Evolutionary conservation across 768 basidiomycete species (phyloP).

Genomic region (Kwoniella mangroviensis): DNA sequence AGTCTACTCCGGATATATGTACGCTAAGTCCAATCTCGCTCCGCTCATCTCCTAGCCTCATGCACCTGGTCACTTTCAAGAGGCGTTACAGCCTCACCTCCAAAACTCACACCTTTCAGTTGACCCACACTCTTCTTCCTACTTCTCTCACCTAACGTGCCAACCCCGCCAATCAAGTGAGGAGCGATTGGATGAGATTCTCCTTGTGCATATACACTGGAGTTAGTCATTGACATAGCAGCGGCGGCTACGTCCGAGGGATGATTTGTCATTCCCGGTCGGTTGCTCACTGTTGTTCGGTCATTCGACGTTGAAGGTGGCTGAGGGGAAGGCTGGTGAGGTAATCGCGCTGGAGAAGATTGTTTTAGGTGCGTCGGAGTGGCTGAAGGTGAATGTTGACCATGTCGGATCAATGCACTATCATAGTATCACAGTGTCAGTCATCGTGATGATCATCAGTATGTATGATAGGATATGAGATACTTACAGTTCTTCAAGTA

Average conservation of each 20-base stretch:
- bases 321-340: constrained; percentile 15
- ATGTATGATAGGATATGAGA: neutral
- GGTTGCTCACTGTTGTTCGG: neutral
- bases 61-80: constrained; percentile 1
- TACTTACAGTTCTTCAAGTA: constrained; percentile 74
- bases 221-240: constrained; percentile 42
- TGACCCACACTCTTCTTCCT: constrained; percentile 27
- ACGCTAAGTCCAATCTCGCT: too few species aligned
- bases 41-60: neutral
- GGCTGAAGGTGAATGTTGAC: constrained; percentile 40
- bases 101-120: constrained; percentile 3
- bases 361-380: constrained; percentile 43
- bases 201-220: constrained; percentile 11
- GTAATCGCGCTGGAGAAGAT: constrained; percentile 1
- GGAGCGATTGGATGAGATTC: constrained; percentile 11
- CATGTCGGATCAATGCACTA: constrained; percentile 49
- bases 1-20: too few species aligned
- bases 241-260: constrained; percentile 49
- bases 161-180: constrained; percentile 27
- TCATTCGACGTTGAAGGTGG: constrained; percentile 3
- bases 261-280: constrained; percentile 30
- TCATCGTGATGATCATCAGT: too few species aligned
- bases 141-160: constrained; percentile 42
- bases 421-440: constrained; percentile 9
- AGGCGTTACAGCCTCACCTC: neutral